Conservation (phyloP, 1,139 yeast genomes). For the Geotrichum phurueaensis region DNA sequence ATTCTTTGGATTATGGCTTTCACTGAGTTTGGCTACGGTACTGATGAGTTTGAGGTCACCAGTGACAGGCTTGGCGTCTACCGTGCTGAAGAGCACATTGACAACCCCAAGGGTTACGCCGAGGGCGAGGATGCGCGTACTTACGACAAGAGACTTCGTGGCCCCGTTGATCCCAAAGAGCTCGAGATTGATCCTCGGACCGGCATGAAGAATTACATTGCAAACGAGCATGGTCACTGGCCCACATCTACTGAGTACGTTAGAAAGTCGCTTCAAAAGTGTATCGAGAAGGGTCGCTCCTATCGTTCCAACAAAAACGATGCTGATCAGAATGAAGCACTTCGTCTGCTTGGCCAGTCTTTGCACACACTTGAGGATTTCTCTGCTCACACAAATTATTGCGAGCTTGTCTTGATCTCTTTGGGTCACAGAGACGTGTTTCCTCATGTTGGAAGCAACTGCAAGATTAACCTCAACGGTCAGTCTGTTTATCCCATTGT, state of each 20-base stretch:
- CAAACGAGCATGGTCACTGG: conserved; percentile 29
- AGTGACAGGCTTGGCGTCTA: conserved; percentile 27
- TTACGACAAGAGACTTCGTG: conserved; percentile 23
- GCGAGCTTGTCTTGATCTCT: conserved; percentile 25
- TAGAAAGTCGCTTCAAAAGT: conserved; percentile 22
- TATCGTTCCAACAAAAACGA: conserved; percentile 16
- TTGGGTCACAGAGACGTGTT: conserved; percentile 26
- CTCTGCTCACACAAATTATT: conserved; percentile 27
- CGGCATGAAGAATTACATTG: conserved; percentile 28
- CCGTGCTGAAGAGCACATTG: conserved; percentile 30
- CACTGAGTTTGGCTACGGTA: conserved; percentile 28
- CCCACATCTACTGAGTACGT: conserved; percentile 25
- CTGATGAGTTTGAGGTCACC: conserved; percentile 29
- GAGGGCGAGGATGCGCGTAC: conserved; percentile 23
- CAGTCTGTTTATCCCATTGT: conserved; percentile 26
- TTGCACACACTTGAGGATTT: conserved; percentile 27
- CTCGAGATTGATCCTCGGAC: conserved; percentile 26
- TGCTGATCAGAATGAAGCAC: conserved; percentile 23
- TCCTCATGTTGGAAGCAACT: conserved; percentile 27
- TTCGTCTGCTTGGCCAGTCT: conserved; percentile 28
- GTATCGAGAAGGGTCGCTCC: conserved; percentile 25
- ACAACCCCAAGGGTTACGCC: conserved; percentile 27
- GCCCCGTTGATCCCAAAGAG: conserved; percentile 26
- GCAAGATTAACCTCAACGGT: conserved; percentile 23
- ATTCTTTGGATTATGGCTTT: conserved; percentile 27